These are phyloP conservation scores for Penicillium flavigenum DNA, from an alignment of 495 filamentous ascomycete genomes.

Conservation along the genomic window DNA sequence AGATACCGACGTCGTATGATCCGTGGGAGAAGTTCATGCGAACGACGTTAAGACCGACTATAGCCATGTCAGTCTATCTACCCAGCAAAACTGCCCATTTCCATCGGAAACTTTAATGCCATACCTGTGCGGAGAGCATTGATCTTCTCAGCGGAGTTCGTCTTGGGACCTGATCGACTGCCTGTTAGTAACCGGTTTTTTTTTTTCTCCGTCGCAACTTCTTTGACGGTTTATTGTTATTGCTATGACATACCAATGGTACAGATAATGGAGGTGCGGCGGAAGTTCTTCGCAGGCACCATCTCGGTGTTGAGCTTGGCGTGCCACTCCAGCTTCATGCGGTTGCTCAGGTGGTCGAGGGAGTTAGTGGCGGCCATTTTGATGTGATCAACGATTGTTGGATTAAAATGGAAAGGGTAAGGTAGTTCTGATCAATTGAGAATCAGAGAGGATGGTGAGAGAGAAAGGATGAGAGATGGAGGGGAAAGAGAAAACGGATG, in stretches of 20 bases:
- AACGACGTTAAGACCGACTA: slow-evolving; percentile 90
- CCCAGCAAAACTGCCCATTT: neutral
- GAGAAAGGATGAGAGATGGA: slow-evolving; percentile 18
- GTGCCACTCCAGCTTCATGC: slow-evolving; percentile 90
- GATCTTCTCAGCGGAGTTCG: slow-evolving; percentile 95
- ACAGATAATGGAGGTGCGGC: slow-evolving; percentile 96
- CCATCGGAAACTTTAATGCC: slow-evolving; percentile 5
- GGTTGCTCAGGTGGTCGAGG: slow-evolving; percentile 77
- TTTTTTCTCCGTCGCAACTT: neutral
- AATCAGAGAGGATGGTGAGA: slow-evolving; percentile 13
- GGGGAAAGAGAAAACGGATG: slow-evolving; percentile 30
- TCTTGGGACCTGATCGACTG: slow-evolving; percentile 73
- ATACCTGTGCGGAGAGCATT: slow-evolving; percentile 78
- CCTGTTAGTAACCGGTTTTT: slow-evolving; percentile 17
- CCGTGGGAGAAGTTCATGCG: slow-evolving; percentile 99
- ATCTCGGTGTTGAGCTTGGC: slow-evolving; percentile 77
- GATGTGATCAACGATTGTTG: slow-evolving; percentile 25
- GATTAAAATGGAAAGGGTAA: slow-evolving; percentile 17
- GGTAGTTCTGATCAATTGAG: slow-evolving; percentile 14
- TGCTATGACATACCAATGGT: slow-evolving; percentile 75
- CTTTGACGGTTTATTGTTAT: neutral
- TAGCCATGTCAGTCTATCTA: slow-evolving; percentile 18
- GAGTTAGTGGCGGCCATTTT: slow-evolving; percentile 55
- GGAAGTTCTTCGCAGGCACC: slow-evolving; percentile 79
- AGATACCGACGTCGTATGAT: slow-evolving; percentile 70